phyloP scores from a whole-genome alignment of 2,329 filamentous ascomycete species.

The Coleophoma cylindrospora region DNA sequence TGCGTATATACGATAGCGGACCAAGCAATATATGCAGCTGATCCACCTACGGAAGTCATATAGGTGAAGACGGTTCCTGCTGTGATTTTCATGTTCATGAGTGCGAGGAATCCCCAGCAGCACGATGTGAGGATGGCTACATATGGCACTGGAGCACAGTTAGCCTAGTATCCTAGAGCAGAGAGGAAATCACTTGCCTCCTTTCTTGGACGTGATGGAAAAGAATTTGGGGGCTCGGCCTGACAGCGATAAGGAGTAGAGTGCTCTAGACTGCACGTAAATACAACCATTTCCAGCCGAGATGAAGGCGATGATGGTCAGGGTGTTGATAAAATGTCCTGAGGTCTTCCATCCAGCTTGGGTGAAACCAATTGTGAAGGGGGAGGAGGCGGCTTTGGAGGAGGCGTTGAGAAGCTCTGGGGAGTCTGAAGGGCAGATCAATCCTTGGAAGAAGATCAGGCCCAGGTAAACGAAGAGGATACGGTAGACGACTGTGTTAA shows the following conservation, averaged over 20 bases:
- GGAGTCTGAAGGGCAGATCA: slow-evolving; percentile 49
- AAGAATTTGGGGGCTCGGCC: slow-evolving; percentile 47
- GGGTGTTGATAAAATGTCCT: slow-evolving; percentile 48
- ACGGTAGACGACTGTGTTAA: slow-evolving; percentile 19
- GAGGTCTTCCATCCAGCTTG: slow-evolving; percentile 47
- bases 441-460: slow-evolving; percentile 44
- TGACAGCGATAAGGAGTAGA: slow-evolving; percentile 48
- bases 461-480: slow-evolving; percentile 38
- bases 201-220: slow-evolving; percentile 41
- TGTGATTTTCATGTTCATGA: slow-evolving; percentile 38
- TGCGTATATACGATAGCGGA: slow-evolving; percentile 38
- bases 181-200: slow-evolving; percentile 22
- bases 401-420: slow-evolving; percentile 39
- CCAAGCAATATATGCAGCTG: slow-evolving; percentile 41
- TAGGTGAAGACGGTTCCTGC: slow-evolving; percentile 36
- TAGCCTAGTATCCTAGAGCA: neutral
- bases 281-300: slow-evolving; percentile 46
- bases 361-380: slow-evolving; percentile 45
- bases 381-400: slow-evolving; percentile 43
- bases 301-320: slow-evolving; percentile 47
- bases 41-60: slow-evolving; percentile 37
- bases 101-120: slow-evolving; percentile 36
- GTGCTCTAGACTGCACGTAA: slow-evolving; percentile 48
- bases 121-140: slow-evolving; percentile 43
- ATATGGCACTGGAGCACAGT: slow-evolving; percentile 33